Conservation (phyloP, 257 asterid genomes). For the Agastache rugosa region DNA sequence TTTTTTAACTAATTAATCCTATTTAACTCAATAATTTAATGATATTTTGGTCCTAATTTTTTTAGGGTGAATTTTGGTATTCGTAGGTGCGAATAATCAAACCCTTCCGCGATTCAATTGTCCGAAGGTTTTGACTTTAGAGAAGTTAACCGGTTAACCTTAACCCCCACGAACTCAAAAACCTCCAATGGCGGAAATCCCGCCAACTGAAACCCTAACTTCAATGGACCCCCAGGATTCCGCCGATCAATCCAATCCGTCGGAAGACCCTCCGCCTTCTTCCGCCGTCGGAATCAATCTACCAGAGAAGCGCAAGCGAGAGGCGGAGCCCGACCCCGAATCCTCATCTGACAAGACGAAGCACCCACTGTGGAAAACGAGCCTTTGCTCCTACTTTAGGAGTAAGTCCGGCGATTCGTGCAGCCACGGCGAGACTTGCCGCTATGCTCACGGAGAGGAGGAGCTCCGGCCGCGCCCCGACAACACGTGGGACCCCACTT, state of each 20-base stretch:
- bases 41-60: not conserved
- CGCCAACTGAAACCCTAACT: slow-evolving; percentile 59
- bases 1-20: too few relatives aligned
- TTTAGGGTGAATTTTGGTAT: not conserved
- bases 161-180: slow-evolving; percentile 19
- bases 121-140: not conserved
- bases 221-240: slow-evolving; percentile 47
- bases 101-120: not conserved
- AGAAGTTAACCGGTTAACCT: not conserved
- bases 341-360: slow-evolving; percentile 34
- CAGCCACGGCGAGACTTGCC: slow-evolving; percentile 86
- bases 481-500: slow-evolving; percentile 93
- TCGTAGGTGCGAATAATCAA: not conserved
- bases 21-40: too few relatives aligned
- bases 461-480: slow-evolving; percentile 88
- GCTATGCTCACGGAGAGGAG: slow-evolving; percentile 84
- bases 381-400: slow-evolving; percentile 88
- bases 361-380: slow-evolving; percentile 83
- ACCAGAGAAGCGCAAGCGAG: slow-evolving; percentile 74
- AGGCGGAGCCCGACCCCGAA: slow-evolving; percentile 44
- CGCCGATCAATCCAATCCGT: slow-evolving; percentile 33
- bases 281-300: slow-evolving; percentile 26
- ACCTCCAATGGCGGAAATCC: slow-evolving; percentile 42
- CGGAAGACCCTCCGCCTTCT: slow-evolving; percentile 32
- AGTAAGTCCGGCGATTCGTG: slow-evolving; percentile 52